Evolutionary conservation across 2,329 filamentous ascomycete species (phyloP).

Genomic region (Colletotrichum liriopes): DNA sequence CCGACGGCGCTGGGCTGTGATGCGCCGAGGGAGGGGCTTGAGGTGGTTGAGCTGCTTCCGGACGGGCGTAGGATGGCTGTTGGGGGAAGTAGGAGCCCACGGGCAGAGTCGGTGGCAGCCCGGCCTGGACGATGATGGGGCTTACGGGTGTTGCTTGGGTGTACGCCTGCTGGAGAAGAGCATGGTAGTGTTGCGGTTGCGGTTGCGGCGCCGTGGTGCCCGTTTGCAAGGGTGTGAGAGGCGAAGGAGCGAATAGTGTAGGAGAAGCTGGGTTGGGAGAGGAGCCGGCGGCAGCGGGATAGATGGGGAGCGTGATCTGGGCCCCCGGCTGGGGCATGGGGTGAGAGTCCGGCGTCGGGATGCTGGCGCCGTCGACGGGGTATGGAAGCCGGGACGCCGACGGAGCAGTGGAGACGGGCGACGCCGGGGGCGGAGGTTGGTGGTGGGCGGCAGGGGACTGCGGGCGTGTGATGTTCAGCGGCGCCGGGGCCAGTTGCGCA

Average conservation of each 20-base stretch:
- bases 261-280: neutral
- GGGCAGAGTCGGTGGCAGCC: constrained; percentile 28
- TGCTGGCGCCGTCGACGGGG: constrained; percentile 11
- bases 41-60: neutral
- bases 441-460: constrained; percentile 4
- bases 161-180: neutral
- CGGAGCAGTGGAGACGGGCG: constrained; percentile 1
- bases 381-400: constrained; percentile 16
- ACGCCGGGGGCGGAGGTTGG: neutral
- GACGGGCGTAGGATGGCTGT: constrained; percentile 33
- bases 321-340: neutral
- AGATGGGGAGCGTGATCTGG: constrained; percentile 20
- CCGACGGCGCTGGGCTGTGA: constrained; percentile 27
- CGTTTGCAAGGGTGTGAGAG: neutral
- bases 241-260: neutral
- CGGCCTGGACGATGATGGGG: constrained; percentile 27
- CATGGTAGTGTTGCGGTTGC: constrained; percentile 1
- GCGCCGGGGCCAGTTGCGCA: constrained; percentile 27
- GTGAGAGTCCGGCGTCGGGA: constrained; percentile 6
- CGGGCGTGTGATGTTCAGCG: constrained; percentile 26
- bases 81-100: constrained; percentile 36
- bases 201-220: constrained; percentile 1
- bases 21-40: neutral
- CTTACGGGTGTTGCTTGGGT: constrained; percentile 12
- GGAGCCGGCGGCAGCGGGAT: constrained; percentile 17